Evolutionary conservation across 2,329 filamentous ascomycete genomes (phyloP).

Genomic region (Fonsecaea monophora): DNA sequence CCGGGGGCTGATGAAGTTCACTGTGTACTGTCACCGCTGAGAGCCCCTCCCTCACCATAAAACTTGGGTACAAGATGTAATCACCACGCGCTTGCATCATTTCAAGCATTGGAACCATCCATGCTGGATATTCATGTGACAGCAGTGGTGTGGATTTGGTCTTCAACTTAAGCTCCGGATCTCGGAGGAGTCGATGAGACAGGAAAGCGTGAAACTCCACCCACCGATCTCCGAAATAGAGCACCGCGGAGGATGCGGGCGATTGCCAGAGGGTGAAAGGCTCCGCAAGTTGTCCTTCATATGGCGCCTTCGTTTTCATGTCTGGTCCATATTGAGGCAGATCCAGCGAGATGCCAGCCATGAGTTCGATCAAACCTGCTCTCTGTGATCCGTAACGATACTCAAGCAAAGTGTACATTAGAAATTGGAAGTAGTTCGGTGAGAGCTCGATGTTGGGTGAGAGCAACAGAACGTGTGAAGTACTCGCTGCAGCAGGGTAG

Average conservation of each 20-base stretch:
- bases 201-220: slow-evolving; percentile 82
- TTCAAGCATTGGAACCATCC: slow-evolving; percentile 79
- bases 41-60: slow-evolving; percentile 53
- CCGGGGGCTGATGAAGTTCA: slow-evolving; percentile 74
- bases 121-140: slow-evolving; percentile 73
- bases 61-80: slow-evolving; percentile 77
- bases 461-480: slow-evolving; percentile 81
- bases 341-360: slow-evolving; percentile 82
- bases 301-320: slow-evolving; percentile 68
- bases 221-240: slow-evolving; percentile 89
- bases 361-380: slow-evolving; percentile 55
- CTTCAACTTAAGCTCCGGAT: slow-evolving; percentile 33
- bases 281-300: slow-evolving; percentile 29
- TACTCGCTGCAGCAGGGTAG: slow-evolving; percentile 70
- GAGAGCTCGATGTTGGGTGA: slow-evolving; percentile 82
- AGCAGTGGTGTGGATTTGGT: slow-evolving; percentile 51
- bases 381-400: slow-evolving; percentile 71
- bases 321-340: slow-evolving; percentile 64
- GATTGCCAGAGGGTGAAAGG: slow-evolving; percentile 83
- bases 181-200: slow-evolving; percentile 62
- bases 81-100: slow-evolving; percentile 79
- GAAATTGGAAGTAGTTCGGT: slow-evolving; percentile 81
- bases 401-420: slow-evolving; percentile 78
- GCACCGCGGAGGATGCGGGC: slow-evolving; percentile 78
- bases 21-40: slow-evolving; percentile 76